Percentiles rank a stretch among this genome's conserved stretches.
phyloP scores from a whole-genome alignment of 2,329 filamentous ascomycete species.

The Escovopsis sp. region DNA sequence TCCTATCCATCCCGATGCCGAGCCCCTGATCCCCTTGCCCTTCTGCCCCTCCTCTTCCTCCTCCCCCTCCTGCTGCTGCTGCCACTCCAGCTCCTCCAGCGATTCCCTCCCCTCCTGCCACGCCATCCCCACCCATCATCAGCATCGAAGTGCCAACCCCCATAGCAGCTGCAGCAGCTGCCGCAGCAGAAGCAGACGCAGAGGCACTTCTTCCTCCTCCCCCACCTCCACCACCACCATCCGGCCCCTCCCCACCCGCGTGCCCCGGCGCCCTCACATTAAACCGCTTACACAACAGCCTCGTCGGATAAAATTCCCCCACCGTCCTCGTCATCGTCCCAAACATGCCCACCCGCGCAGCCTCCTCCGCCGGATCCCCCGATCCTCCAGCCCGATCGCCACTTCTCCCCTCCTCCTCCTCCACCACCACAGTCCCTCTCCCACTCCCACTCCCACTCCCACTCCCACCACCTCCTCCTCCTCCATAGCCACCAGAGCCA shows the following conservation, averaged over 20 bases:
- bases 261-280: conserved; percentile 66
- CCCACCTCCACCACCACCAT: background rate
- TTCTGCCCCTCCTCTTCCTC: too few species aligned
- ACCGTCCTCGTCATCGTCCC: conserved; percentile 67
- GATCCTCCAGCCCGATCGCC: background rate
- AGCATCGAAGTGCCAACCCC: too few species aligned
- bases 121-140: too few species aligned
- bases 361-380: conserved; percentile 63
- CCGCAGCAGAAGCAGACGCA: background rate
- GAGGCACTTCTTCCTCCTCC: conserved; percentile 2
- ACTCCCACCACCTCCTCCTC: too few species aligned
- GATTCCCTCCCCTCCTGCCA: too few species aligned
- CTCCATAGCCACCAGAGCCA: too few species aligned
- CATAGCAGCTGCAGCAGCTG: too few species aligned
- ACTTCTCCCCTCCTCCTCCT: conserved; percentile 16
- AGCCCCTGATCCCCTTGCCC: too few species aligned
- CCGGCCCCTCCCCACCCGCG: too few species aligned
- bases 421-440: conserved; percentile 13
- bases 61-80: too few species aligned
- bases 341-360: conserved; percentile 85
- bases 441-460: too few species aligned
- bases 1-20: conserved; percentile 38
- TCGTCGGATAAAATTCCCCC: conserved; percentile 60
- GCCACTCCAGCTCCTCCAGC: too few species aligned
- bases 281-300: conserved; percentile 87